These are phyloP conservation scores for Turnera subulata DNA, from an alignment of 345 rosid genomes.

Conservation along the genomic window DNA sequence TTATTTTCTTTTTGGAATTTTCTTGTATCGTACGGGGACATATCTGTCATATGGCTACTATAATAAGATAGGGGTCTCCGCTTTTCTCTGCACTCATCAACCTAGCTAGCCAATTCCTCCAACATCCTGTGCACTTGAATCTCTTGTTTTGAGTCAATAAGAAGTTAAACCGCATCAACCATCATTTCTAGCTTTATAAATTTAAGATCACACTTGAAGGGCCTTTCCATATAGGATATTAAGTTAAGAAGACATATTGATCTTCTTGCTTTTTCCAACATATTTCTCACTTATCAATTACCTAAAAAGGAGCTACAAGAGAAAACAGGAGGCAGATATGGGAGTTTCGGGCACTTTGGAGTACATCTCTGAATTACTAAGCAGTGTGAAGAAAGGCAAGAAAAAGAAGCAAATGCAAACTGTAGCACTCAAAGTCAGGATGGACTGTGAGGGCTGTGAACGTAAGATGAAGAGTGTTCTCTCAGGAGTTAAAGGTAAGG, in stretches of 20 bases:
- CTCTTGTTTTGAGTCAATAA: no score
- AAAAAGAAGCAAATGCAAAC: constrained; percentile 68
- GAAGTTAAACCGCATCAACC: no score
- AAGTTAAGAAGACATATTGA: no score
- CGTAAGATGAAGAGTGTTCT: constrained; percentile 77
- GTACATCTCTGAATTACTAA: constrained; percentile 52
- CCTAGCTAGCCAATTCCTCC: constrained; percentile 4
- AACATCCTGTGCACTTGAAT: no score
- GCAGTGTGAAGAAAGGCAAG: constrained; percentile 36
- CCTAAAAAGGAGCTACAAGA: not conserved
- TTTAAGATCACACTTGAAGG: no score
- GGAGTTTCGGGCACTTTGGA: constrained; percentile 75
- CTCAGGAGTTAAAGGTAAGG: constrained; percentile 63
- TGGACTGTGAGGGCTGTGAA: constrained; percentile 88
- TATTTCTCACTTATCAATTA: not conserved
- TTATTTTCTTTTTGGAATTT: no score
- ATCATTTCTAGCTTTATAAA: no score
- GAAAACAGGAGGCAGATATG: constrained; percentile 41
- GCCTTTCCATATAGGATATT: no score
- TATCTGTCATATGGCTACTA: constrained; percentile 4
- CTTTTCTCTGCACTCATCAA: not conserved
- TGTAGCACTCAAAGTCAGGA: constrained; percentile 68
- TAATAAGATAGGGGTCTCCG: not conserved
- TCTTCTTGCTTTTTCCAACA: no score
- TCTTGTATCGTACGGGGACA: not conserved